Evolutionary conservation across 176 grass and related monocot genomes (phyloP), one percentile per base, ranked within the genome.

Genomic region (Avena atlantica): DNA sequence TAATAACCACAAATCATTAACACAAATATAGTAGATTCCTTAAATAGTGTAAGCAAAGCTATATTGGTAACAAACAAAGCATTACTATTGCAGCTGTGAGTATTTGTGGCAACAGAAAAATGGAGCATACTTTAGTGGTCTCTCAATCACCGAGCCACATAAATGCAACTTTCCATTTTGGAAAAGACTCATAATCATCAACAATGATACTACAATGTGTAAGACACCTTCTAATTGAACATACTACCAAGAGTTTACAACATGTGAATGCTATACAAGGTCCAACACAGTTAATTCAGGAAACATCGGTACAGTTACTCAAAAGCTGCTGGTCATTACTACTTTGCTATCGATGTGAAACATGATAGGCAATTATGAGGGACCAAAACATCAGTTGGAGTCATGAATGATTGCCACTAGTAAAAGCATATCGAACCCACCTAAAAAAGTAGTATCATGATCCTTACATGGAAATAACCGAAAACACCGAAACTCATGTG

Each of bases 381-480:
- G 36, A 24, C 12, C n/a, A 76, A 74, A 50, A 57, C 78, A 81
- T 82, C 9, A 12, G 42, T 63, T 84, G 48, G 74, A 57, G 50
- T 89, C 49, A 77, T 24, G 61, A 82, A 86, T 86, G 88, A 77
- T 86, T 87, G 79, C 53, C 61, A 64, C 47, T 24, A n/a, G 62
- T 83, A 76, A 37, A 83, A 80, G 50, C 27, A 48, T 16, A 23
- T 27, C 12, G 70, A 48, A 47, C 50, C 17, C 51, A 76, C 53
- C 76, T 23, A 88, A 74, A 80, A 85, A 48, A 48, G 42, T 8
- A 76, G 82, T 2, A 76, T 77, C 14, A 80, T 62, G 81, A 80
- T 79, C 66, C 51, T 68, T 69, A 76, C 86, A 91, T 62, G 77
- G 52, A 88, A 91, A 84, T 70, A 86, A 76, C 12, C 19, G 4